Evolutionary conservation across 2,329 filamentous ascomycete genomes (phyloP), one percentile per base, ranked within the genome.

Genomic region (Colletotrichum sp.): DNA sequence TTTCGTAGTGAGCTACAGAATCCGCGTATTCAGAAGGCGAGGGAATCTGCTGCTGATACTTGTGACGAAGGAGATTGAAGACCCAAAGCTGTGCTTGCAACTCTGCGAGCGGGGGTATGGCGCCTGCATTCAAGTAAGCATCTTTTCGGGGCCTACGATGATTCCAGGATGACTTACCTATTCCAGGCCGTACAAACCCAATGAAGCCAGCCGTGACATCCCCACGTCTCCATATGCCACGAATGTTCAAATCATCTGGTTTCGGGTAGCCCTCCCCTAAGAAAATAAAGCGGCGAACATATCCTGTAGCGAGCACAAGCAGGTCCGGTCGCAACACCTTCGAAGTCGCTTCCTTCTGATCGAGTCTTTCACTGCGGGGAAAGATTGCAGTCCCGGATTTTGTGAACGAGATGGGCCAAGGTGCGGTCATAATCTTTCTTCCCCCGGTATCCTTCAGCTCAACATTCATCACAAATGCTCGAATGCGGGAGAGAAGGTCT

Each of bases 81-180:
- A 88, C 80, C 87, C 87, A 89, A 3, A 88, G 80, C 78, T 88
- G 86, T 3, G 86, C 86, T 78, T 89, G 88, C 12, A 89, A 79
- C 76, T 89, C 87, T 3, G 87, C 82, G 4, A 89, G 82, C 1
- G 88, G 87, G 10, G 88, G 87, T 28, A 89, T 89, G 4, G 87
- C 87, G 48, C 85, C 85, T 80, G 77, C 43, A 4, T 61, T 36
- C 21, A 10, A 48, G n/a, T 78, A 26, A 77, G 52, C 7, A 12
- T 5, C 34, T 7, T 16, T 7, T 34, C 4, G 8, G 12, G 7
- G 16, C 28, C 4, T 4, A 12, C 3, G 21, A 62, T 21, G 21
- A 24, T 2, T 28, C 9, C 18, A 8, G 13, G 10, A 7, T 18
- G 6, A 76, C 76, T 77, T 75, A 84, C 85, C 86, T 43, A 87